Percentiles rank a stretch among this genome's conserved stretches.
These are phyloP conservation scores for Trichoderma cornu-damae DNA, from an alignment of 2,329 filamentous ascomycete genomes.

Conservation along the genomic window DNA sequence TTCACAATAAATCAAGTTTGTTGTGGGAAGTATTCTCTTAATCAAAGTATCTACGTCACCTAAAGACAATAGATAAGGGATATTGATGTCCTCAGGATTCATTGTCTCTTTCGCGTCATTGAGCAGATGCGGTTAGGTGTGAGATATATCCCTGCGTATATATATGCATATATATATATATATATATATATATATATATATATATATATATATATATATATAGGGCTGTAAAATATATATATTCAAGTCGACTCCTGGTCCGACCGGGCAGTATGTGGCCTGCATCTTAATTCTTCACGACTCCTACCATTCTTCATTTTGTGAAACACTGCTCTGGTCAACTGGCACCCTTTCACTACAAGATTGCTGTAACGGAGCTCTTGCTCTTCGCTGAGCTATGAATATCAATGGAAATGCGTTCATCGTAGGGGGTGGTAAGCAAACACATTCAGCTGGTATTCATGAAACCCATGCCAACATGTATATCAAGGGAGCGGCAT, in stretches of 20 bases:
- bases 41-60: too few relatives aligned
- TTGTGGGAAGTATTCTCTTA: too few relatives aligned
- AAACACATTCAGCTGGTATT: too few relatives aligned
- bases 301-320: background rate
- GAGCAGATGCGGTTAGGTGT: background rate
- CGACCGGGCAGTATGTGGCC: background rate
- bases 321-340: background rate
- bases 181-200: background rate
- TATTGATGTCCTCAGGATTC: background rate
- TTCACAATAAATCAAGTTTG: too few relatives aligned
- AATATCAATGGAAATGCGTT: slow-evolving; percentile 8
- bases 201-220: background rate
- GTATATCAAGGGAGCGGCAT: slow-evolving; percentile 22
- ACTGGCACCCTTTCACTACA: too few relatives aligned
- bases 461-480: background rate
- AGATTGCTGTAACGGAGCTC: background rate
- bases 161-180: too few relatives aligned
- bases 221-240: background rate
- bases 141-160: background rate
- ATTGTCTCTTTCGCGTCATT: background rate
- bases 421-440: slow-evolving; percentile 2
- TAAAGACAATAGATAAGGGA: too few relatives aligned
- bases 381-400: background rate
- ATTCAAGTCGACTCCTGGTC: background rate
- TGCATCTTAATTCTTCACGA: background rate